These are phyloP conservation scores for Tuber microsphaerosporum DNA, from an alignment of 495 filamentous ascomycete species.

Conservation along the genomic window DNA sequence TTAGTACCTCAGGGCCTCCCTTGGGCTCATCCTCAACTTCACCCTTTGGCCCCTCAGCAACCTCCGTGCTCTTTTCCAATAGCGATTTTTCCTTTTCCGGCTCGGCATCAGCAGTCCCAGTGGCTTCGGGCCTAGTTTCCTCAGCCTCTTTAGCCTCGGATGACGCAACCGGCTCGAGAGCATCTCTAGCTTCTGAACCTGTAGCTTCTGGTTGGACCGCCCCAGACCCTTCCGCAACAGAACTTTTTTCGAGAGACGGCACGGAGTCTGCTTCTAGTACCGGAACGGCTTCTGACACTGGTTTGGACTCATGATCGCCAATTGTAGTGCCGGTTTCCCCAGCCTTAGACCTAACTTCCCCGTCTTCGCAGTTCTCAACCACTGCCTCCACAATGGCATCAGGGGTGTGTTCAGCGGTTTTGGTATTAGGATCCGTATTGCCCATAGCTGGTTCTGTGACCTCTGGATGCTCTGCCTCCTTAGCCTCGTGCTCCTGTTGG, in stretches of 20 bases:
- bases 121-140: not conserved
- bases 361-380: constrained; percentile 10
- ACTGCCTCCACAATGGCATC: constrained; percentile 24
- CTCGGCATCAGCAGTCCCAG: not conserved
- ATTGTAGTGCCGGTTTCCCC: constrained; percentile 2
- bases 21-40: constrained; percentile 30
- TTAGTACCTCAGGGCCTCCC: constrained; percentile 11
- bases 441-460: constrained; percentile 19
- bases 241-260: not conserved
- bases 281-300: not conserved
- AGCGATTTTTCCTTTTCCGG: not conserved
- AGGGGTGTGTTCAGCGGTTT: not conserved
- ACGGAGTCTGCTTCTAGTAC: not conserved
- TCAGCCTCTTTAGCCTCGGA: constrained; percentile 20
- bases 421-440: constrained; percentile 4
- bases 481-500: constrained; percentile 16
- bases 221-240: not conserved
- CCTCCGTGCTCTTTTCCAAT: not conserved
- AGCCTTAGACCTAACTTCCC: constrained; percentile 3
- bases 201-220: constrained; percentile 41
- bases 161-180: constrained; percentile 43
- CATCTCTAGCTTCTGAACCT: constrained; percentile 43
- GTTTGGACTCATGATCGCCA: not conserved
- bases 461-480: constrained; percentile 7
- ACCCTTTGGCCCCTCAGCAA: not conserved